These are phyloP conservation scores for Monilinia polystroma DNA, from an alignment of 2,329 filamentous ascomycete genomes.

Conservation along the genomic window DNA sequence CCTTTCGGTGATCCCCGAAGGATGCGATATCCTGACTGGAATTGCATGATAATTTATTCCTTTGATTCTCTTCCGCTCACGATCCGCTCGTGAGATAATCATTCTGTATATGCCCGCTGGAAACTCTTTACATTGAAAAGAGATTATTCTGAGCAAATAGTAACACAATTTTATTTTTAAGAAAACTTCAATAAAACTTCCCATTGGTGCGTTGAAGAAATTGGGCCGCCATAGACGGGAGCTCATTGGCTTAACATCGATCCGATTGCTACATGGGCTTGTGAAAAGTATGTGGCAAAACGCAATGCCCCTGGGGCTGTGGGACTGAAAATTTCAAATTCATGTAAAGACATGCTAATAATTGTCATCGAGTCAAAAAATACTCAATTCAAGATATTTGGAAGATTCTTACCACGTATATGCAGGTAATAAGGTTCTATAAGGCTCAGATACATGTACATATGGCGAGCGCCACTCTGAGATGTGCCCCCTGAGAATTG, in stretches of 20 bases:
- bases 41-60: neutral
- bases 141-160: neutral
- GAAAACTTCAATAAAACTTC: neutral
- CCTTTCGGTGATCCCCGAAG: neutral
- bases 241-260: neutral
- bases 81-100: neutral
- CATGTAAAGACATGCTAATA: neutral
- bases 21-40: neutral
- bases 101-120: neutral
- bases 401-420: neutral
- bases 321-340: neutral
- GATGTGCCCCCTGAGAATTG: neutral
- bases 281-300: neutral
- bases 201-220: neutral
- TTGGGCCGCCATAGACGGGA: too few species aligned
- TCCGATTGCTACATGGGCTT: neutral
- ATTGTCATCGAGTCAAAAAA: neutral
- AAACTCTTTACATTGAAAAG: neutral
- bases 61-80: neutral
- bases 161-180: neutral
- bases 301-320: neutral
- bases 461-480: neutral
- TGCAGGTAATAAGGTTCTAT: neutral
- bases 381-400: neutral
- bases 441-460: neutral